A percentile compares a stretch with the other conserved stretches of the same genome.
Conservation (phyloP, 768 basidiomycete species). For the Tephrocybe sp. region DNA sequence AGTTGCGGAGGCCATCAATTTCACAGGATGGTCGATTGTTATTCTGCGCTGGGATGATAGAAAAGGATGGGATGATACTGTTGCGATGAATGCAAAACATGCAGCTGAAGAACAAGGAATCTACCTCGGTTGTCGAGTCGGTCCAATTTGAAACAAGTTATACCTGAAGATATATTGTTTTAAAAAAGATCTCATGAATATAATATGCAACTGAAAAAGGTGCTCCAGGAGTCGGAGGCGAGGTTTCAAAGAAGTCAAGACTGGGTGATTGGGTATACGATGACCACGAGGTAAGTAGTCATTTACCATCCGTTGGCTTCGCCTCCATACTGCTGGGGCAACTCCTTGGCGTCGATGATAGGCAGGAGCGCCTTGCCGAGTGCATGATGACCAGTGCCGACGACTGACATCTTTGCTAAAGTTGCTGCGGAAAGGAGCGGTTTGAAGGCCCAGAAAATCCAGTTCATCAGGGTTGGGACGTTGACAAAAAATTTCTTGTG, state of each 20-base stretch:
- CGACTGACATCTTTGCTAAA: conserved; percentile 78
- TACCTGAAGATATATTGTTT: too few relatives aligned
- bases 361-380: conserved; percentile 61
- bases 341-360: conserved; percentile 50
- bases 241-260: neutral
- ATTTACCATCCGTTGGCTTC: conserved; percentile 51
- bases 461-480: conserved; percentile 70
- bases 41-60: neutral
- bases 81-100: neutral
- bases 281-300: too few relatives aligned
- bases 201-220: too few relatives aligned
- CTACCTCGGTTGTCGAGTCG: neutral
- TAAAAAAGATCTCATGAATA: too few relatives aligned
- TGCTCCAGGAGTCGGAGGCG: too few relatives aligned
- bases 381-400: conserved; percentile 58
- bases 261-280: neutral
- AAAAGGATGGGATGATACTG: neutral
- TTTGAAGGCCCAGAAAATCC: conserved; percentile 86
- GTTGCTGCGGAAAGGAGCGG: conserved; percentile 68
- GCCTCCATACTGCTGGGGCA: conserved; percentile 75
- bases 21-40: neutral
- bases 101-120: neutral
- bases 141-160: too few relatives aligned
- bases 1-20: neutral
- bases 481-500: conserved; percentile 80